phyloP scores from a whole-genome alignment of 805 yeast genomes.

The Teunomyces panamensis region DNA sequence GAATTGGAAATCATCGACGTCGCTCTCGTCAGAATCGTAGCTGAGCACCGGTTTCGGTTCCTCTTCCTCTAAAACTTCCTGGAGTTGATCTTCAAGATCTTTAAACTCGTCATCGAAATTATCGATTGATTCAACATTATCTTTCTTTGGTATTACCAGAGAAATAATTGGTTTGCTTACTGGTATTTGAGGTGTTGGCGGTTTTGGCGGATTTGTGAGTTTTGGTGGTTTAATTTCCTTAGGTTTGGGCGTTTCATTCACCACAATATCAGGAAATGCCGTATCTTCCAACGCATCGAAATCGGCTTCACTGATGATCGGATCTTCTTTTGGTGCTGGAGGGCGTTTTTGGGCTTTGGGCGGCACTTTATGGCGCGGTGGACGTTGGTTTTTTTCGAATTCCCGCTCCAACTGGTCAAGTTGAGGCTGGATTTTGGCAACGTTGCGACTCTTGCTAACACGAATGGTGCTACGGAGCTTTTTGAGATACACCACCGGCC shows the following conservation, averaged over 20 bases:
- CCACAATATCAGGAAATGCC: conserved; percentile 13
- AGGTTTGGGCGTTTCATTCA: conserved; percentile 4
- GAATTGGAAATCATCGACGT: conserved; percentile 19
- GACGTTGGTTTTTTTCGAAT: not conserved
- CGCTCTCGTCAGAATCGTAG: conserved; percentile 26
- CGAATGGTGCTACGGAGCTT: conserved; percentile 31
- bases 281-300: conserved; percentile 31
- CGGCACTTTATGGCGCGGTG: not conserved
- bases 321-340: not conserved
- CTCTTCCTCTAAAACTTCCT: conserved; percentile 37
- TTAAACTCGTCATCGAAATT: conserved; percentile 38
- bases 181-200: conserved; percentile 2
- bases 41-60: conserved; percentile 3
- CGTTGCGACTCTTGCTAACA: conserved; percentile 38
- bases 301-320: conserved; percentile 33
- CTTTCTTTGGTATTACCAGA: not conserved
- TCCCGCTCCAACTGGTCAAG: conserved; percentile 21
- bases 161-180: conserved; percentile 7
- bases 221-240: not conserved
- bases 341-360: not conserved
- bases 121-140: not conserved
- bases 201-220: not conserved
- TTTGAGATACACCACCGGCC: conserved; percentile 18
- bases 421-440: conserved; percentile 23
- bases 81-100: conserved; percentile 41